Evolutionary conservation across 2,329 filamentous ascomycete genomes (phyloP), one percentile per base, ranked within the genome.

Genomic region (Teratosphaeria viscida): DNA sequence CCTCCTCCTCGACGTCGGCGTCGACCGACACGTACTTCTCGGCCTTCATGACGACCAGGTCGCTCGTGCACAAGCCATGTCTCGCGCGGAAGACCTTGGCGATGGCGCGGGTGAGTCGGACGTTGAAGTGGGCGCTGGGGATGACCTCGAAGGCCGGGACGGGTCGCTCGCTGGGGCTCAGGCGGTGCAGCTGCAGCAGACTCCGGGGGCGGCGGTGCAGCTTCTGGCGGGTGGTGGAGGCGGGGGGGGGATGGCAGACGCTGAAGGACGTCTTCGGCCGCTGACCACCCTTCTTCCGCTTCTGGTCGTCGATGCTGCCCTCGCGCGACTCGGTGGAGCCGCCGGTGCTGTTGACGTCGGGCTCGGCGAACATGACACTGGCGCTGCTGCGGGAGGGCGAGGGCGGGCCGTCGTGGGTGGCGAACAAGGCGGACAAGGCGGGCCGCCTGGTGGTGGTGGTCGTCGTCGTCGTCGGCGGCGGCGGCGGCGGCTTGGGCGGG

Each of bases 141-240:
- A 90, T 81, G n/a, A 90, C 82, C 65, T 92, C 88, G 63, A 89
- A 84, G 3, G 83, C 81, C 0, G 88, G 88, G 57, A 79, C 79
- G 0, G 87, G 86, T 27, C 88, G 37, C 10, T 14, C 16, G 16
- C 39, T 82, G 16, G 77, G 78, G 2, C 81, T 78, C n/a, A 90
- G 71, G 60, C 83, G 80, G 68, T 91, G 88, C 16, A 92, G 76
- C 71, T 92, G 88, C 5, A 92, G 78, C 5, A 90, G 75, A 19
- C 90, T 75, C 57, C 83, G 83, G 11, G 88, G 87, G 16, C 87
- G 82, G 34, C 88, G 78, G 66, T 86, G 83, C 14, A 87, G 78
- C 68, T 87, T 87, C 68, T 85, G 72, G 57, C 74, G 68, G 81
- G 68, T 79, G 76, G 64, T 81, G 75, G 62, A 82, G 70, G 67